Evolutionary conservation across 176 grass and related monocot species (phyloP), one percentile per base, ranked within the genome.

Genomic region (Oryza rufipogon): DNA sequence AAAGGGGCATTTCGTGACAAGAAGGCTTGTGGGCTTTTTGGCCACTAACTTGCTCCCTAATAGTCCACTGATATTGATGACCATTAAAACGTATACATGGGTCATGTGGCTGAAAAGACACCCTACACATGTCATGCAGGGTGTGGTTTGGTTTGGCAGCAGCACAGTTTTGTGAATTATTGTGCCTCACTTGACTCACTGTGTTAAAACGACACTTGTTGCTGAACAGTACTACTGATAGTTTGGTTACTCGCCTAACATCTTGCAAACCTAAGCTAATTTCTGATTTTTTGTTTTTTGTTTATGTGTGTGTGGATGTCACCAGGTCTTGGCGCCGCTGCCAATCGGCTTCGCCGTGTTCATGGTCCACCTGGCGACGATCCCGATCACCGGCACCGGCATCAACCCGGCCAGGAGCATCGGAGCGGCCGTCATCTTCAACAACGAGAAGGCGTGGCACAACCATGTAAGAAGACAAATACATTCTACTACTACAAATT

Each of bases 311-410:
- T 56, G 0, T 16, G 22, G 17, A 9, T 13, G 3, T 6, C 70
- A n/a, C 58, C 58, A 96, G 94, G 94, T 96, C 1, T 22, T 96
- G 89, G 94, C 94, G 5, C 94, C 94, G 5, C 94, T 96, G 73
- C 94, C 94, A 16, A 96, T 93, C 51, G 94, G 94, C 8, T 96
- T 96, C 86, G 91, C 94, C 42, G 94, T 96, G 64, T 96, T 96
- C 91, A 93, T 93, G 94, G 94, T 96, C 30, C 94, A 96, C 80
- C 34, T 93, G n/a, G 94, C 94, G 16, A 96, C 94, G 68, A 96
- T 96, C 80, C 94, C 94, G 1, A 91, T 96, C 84, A 96, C 94
- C 51, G 94, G 94, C 64, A 96, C 94, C 60, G 94, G 94, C 32
- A 96, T 96, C 84, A 96, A 93, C 81, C 94, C 94, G n/a, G 94